Evolutionary conservation across 805 yeast genomes (phyloP), one percentile per base, ranked within the genome.

Genomic region (Candida maris): DNA sequence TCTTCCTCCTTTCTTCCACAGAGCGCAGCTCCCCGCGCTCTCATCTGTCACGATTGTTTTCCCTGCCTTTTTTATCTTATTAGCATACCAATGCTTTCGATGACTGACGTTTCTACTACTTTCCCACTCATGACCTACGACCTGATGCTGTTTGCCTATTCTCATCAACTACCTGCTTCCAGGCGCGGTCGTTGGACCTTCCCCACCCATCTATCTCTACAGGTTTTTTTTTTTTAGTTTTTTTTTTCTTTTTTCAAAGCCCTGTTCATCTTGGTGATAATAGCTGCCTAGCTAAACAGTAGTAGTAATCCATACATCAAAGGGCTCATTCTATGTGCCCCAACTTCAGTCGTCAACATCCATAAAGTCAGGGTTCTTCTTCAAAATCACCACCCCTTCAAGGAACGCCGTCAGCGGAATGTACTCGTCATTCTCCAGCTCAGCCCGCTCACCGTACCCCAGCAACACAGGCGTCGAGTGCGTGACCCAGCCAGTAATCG

Each of bases 401-500:
- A 93, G 70, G 29, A 89, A 76, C 39, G 79, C 75, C 8, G 93
- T 75, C 50, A 87, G 72, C 42, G 95, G 79, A 44, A 85, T 71
- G 65, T 89, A 93, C 64, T 93, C 96, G 42, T 88, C 95, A 51
- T 85, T 88, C 59, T 94, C 99, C 49, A 93, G 70, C 62, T 93
- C 99, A 0, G 98, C 99, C 45, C 97, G 75, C 62, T 93, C 99
- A 29, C 97, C 97, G 51, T 81, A 80, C 27, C 93, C 89, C 38
- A 93, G 71, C 51, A 93, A 69, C 15, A 93, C 99, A 1, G 99
- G 99, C 0, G 99, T 93, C 4, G 93, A 85, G 56, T 93, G 98
- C 1, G 99, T 93, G 15, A 93, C 97, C 98, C 98, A 93, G 24
- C 99, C 99, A 4, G 99, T 93, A 32, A 93, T 93, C 9, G 97